Base-by-base conservation (phyloP, 2,329 filamentous ascomycete genomes). In the Colletotrichum acutatum region DNA sequence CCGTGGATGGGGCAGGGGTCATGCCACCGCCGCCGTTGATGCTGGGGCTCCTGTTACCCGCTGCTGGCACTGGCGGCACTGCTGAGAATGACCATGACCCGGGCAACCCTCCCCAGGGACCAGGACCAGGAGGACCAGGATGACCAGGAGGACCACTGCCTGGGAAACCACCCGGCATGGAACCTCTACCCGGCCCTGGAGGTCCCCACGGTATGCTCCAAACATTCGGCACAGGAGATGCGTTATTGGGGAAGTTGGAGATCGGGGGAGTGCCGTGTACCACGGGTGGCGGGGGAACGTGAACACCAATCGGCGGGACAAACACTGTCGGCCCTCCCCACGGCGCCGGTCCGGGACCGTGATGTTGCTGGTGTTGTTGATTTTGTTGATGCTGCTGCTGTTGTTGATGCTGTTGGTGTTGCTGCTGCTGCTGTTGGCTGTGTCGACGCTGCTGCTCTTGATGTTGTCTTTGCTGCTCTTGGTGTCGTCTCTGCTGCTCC, bases 281-380 rank as follows among this genome's bases (percentile, higher is more conserved):
- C 16, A 54, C 28, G 5, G 68, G 62, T 4, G 61, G 61, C 11
- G 34, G 57, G 14, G 62, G 58, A 0, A 65, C 28, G n/a, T 72
- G 61, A 16, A 60, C 42, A 2, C 61, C 61, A 6, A 68, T 72
- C 22, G 63, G 62, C 11, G 66, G 69, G 12, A 61, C 54, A 4
- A 64, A 67, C 56, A 63, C 60, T 34, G 32, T n/a, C 5, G 64
- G 71, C 24, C 42, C 42, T 5, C 72, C 49, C 74, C 68, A 74
- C 11, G 54, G 49, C 5, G 24, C 49, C 3, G 49, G 46, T 26
- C n/a, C 52, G 19, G 63, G 61, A 8, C 54, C 34, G 26, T 66
- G 66, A 3, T 70, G 72, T 11, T 65, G 63, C 4, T 72, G 72
- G 14, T 32, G 60, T 5, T n/a, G 71, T 16, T 42, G 61, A 8